Evolutionary conservation across 2,329 filamentous ascomycete genomes (phyloP).

Genomic region (Paecilomyces formosus): DNA sequence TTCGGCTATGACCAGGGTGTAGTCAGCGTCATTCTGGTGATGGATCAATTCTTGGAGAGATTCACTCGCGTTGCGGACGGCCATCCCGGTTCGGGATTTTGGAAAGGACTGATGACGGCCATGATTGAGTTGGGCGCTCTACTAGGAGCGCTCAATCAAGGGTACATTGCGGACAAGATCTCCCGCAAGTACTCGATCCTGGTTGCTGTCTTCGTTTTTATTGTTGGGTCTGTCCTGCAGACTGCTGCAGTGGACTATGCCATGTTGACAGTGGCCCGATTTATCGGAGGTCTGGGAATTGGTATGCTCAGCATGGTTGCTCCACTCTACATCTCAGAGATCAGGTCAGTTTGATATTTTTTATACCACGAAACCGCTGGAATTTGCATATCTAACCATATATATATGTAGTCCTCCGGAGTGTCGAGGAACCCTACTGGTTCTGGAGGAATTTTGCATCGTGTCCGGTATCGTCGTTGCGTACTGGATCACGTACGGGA

Average conservation of each 20-base stretch:
- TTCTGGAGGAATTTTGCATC: slow-evolving; percentile 9
- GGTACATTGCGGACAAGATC: slow-evolving; percentile 46
- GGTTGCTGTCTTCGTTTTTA: slow-evolving; percentile 46
- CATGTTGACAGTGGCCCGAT: slow-evolving; percentile 36
- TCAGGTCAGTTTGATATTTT: slow-evolving; percentile 10
- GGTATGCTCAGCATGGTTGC: slow-evolving; percentile 27
- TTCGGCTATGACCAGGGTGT: slow-evolving; percentile 45
- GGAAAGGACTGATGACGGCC: slow-evolving; percentile 44
- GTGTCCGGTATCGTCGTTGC: slow-evolving; percentile 9
- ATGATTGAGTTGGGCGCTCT: slow-evolving; percentile 51
- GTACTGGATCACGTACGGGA: slow-evolving; percentile 2
- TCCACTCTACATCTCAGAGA: slow-evolving; percentile 43
- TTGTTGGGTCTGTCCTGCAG: slow-evolving; percentile 44
- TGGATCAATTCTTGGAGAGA: slow-evolving; percentile 43
- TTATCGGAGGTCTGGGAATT: slow-evolving; percentile 4
- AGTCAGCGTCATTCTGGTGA: slow-evolving; percentile 42
- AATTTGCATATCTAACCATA: not conserved
- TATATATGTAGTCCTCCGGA: slow-evolving; percentile 5
- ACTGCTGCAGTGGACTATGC: slow-evolving; percentile 43
- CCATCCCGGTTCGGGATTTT: slow-evolving; percentile 31
- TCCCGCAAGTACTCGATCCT: slow-evolving; percentile 47
- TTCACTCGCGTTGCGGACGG: slow-evolving; percentile 38
- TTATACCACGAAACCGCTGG: not conserved
- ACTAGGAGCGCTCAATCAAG: slow-evolving; percentile 38
- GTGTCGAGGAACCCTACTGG: slow-evolving; percentile 9